A percentile compares a stretch with the other conserved stretches of the same genome.
Conservation (phyloP, 768 basidiomycete genomes). For the Exsudoporus frostii region DNA sequence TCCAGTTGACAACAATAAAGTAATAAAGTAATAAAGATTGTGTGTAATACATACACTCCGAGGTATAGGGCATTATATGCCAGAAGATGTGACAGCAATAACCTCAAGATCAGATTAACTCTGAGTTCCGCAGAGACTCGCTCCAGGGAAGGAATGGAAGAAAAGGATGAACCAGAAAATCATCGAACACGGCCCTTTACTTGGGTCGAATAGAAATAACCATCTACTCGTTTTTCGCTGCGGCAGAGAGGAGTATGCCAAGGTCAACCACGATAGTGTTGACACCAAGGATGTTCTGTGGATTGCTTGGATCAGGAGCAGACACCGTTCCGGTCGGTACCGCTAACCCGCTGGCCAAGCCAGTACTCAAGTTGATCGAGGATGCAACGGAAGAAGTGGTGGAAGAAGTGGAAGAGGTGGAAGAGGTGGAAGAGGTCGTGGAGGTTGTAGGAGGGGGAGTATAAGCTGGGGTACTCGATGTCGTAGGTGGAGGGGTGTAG, state of each 20-base stretch:
- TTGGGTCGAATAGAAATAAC: neutral
- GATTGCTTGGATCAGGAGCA: conserved; percentile 29
- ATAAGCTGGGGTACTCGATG: conserved; percentile 18
- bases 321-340: conserved; percentile 26
- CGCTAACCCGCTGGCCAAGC: conserved; percentile 25
- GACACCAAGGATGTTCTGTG: conserved; percentile 35
- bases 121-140: neutral
- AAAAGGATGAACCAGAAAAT: neutral
- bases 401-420: conserved; percentile 9
- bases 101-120: neutral
- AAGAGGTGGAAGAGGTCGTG: conserved; percentile 22
- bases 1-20: neutral
- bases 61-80: conserved; percentile 24
- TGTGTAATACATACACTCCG: conserved; percentile 2
- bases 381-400: conserved; percentile 23
- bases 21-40: too few species aligned
- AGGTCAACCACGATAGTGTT: conserved; percentile 37
- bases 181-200: neutral
- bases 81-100: conserved; percentile 3
- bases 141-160: conserved; percentile 4
- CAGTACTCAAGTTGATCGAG: conserved; percentile 15
- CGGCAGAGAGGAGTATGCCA: conserved; percentile 15
- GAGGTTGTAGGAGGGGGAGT: conserved; percentile 23
- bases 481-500: conserved; percentile 20
- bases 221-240: conserved; percentile 2